Percentiles rank a stretch among this genome's conserved stretches.
phyloP scores from a whole-genome alignment of 2,329 filamentous ascomycete species.

The Phialocephala subalpina region DNA sequence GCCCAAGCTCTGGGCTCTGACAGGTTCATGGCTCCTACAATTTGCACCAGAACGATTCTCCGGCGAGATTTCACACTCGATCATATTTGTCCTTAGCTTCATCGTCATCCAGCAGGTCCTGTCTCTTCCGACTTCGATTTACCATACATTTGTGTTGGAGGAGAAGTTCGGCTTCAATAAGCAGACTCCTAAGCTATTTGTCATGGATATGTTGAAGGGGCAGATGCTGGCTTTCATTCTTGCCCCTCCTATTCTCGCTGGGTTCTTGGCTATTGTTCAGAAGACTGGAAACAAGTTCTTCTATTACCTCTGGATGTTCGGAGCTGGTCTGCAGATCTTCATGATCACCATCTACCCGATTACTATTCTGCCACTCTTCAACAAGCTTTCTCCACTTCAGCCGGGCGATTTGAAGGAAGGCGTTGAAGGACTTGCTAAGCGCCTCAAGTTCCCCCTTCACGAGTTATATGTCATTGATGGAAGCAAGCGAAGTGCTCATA shows the following conservation, averaged over 20 bases:
- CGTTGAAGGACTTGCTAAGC: constrained; percentile 84
- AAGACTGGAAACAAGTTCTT: constrained; percentile 95
- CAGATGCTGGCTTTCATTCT: constrained; percentile 83
- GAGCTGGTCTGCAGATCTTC: constrained; percentile 87
- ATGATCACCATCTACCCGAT: constrained; percentile 97
- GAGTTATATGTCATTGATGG: constrained; percentile 96
- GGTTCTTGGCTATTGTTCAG: constrained; percentile 92
- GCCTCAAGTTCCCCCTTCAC: constrained; percentile 88
- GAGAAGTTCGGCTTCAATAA: constrained; percentile 99
- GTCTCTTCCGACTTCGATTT: constrained; percentile 83
- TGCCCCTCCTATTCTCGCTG: constrained; percentile 87
- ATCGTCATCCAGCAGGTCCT: constrained; percentile 82
- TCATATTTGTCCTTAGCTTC: constrained; percentile 90
- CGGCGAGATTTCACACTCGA: constrained; percentile 92
- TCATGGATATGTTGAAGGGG: constrained; percentile 91
- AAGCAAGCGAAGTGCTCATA: constrained; percentile 86
- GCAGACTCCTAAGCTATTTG: constrained; percentile 87
- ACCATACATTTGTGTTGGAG: constrained; percentile 95
- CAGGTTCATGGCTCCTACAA: constrained; percentile 75
- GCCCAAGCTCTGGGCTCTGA: constrained; percentile 87
- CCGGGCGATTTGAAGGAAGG: constrained; percentile 86
- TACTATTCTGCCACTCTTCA: constrained; percentile 93
- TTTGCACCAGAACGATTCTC: constrained; percentile 82
- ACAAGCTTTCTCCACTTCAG: constrained; percentile 93
- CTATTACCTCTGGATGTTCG: constrained; percentile 97